Base-by-base conservation (phyloP, 192 early-diverging fungal species). In the Coemansia sp. region DNA sequence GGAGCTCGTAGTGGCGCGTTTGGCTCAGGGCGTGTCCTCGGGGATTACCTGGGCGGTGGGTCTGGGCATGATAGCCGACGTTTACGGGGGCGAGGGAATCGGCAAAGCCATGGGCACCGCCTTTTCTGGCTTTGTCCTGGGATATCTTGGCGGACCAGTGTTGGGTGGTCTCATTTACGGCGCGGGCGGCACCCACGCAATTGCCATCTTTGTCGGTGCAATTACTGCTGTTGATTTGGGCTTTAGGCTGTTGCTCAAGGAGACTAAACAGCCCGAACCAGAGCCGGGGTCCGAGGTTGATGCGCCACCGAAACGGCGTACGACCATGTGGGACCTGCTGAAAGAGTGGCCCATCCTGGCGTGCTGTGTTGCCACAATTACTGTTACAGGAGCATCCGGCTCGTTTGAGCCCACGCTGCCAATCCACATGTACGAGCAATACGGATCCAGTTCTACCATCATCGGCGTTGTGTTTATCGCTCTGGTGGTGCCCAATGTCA, bases 11-110 rank as follows among this genome's bases (percentile, higher is more conserved):
- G 18, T 87, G 1, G 89, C 87, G 3, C 76, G 89, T 25, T 60
- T 91, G 19, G 82, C 82, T 2, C 87, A 89, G 54, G 89, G 89
- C 49, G 62, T 85, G 19, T 77, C 89, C 4, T 86, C 85, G 33
- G 89, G 86, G 30, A 84, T 85, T 17, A 83, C 83, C 18, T 89
- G 87, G 86, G 82, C 88, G 4, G 80, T 88, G 39, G 83, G 83
- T 4, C 68, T 88, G 22, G 85, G 81, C 15, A 83, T 88, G 83
- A 60, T 90, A 13, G 85, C 86, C 17, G 86, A 90, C 53, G 81
- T 85, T 0, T 90, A 84, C 34, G 68, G 77, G 4, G 80, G 81
- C 19, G 68, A 80, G n/a, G 80, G 74, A 23, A 60, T 86, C 8
- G 86, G 86, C 17, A 60, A 80, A n/a, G 85, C 83, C 10, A 88